A percentile compares a stretch with the other conserved stretches of the same genome.
Evolutionary conservation across 768 basidiomycete species (phyloP).

Genomic region (Leccinellum rugosiceps): DNA sequence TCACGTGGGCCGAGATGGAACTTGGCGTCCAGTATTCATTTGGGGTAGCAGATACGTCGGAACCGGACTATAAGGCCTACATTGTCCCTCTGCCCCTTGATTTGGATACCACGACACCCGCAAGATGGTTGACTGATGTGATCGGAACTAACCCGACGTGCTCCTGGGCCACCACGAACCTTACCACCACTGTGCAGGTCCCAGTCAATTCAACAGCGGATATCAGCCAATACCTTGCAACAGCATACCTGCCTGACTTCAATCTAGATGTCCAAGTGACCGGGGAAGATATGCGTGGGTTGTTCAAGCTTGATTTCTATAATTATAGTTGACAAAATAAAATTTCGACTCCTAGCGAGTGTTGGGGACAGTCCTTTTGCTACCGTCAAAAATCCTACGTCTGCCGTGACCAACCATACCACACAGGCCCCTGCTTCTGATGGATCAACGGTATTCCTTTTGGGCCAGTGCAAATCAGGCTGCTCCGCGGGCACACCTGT

Average conservation of each 20-base stretch:
- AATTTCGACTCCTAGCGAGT: background rate
- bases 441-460: conserved; percentile 22
- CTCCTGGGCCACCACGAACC: conserved; percentile 28
- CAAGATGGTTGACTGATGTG: conserved; percentile 30
- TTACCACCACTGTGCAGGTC: conserved; percentile 13
- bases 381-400: conserved; percentile 5
- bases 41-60: conserved; percentile 7
- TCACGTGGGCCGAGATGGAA: conserved; percentile 26
- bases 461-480: conserved; percentile 21
- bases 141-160: conserved; percentile 25
- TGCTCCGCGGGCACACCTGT: background rate
- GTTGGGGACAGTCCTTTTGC: background rate
- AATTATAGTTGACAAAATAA: background rate
- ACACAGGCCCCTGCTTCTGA: conserved; percentile 15
- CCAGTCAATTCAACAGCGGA: conserved; percentile 5
- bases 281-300: conserved; percentile 3
- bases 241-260: conserved; percentile 14
- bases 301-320: background rate
- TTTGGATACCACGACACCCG: conserved; percentile 13
- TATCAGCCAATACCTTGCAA: background rate
- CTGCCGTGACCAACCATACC: conserved; percentile 18
- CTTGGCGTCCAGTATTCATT: conserved; percentile 26
- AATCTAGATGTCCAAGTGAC: conserved; percentile 18
- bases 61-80: conserved; percentile 15
- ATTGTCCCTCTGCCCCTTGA: conserved; percentile 21